Base-by-base conservation (phyloP, 2,329 filamentous ascomycete species). In the Zymoseptoria pseudotritici region DNA sequence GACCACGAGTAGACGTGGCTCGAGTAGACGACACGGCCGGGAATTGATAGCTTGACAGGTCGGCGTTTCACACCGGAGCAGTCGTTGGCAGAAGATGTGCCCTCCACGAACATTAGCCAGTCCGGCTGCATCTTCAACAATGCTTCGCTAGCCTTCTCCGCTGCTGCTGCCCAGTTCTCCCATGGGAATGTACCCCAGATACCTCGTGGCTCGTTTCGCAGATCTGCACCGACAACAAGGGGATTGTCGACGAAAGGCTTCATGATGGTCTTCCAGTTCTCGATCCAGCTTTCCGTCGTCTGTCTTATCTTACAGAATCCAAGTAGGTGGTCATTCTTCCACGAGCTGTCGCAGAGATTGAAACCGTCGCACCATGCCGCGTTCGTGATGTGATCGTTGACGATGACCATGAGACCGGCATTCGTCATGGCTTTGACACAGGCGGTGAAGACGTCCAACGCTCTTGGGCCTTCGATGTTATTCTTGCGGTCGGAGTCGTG, bases 361-460 rank as follows among this genome's bases (percentile, higher is more conserved):
- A 81, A 83, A 55, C 85, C 86, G 70, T 86, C 88, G 74, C 86
- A 89, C 86, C 86, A 88, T 6, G 82, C 82, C 9, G 86, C 83
- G 53, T 80, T 80, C 1, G 86, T 89, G 71, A 89, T 89, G 72
- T 89, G 86, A 72, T 89, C 84, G 76, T 89, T 89, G 63, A 87
- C 73, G 55, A 88, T 84, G 57, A 88, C 85, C 21, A 84, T 82
- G 56, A 88, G 73, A 21, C 85, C 85, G 10, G 79, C 82, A 26
- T 82, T 80, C 8, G 86, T 88, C 67, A 88, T 75, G 10, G 83
- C 62, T 54, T 78, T 74, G 26, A 86, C 80, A 49, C 82, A 82
- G 4, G 85, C 84, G 61, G 80, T 79, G 65, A 83, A 83, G 4
- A 89, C 75, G 64, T 88, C 85, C 63, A 89, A 70, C 6, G 86